Evolutionary conservation across 1,139 yeast genomes (phyloP).

Genomic region (Sugiyamaella xylanicola): DNA sequence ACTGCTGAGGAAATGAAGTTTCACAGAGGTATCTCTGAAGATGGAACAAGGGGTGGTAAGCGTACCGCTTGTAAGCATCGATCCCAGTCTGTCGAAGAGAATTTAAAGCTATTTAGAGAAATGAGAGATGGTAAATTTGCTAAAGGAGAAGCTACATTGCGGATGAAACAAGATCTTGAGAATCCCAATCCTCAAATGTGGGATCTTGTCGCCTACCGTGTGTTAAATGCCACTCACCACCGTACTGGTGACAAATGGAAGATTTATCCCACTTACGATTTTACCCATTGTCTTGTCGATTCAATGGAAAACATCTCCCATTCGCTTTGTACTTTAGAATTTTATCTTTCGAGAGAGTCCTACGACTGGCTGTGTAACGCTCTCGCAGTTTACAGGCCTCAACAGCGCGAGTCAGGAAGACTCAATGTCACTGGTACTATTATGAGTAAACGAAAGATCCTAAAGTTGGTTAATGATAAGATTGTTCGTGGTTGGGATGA

Average conservation of each 20-base stretch:
- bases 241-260: slow-evolving; percentile 97
- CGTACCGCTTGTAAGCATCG: slow-evolving; percentile 84
- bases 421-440: slow-evolving; percentile 93
- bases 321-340: slow-evolving; percentile 94
- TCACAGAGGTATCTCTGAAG: slow-evolving; percentile 86
- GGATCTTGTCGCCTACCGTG: slow-evolving; percentile 99
- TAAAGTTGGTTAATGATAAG: slow-evolving; percentile 79
- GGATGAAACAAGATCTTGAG: slow-evolving; percentile 94
- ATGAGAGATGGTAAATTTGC: slow-evolving; percentile 89
- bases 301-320: slow-evolving; percentile 94
- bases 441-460: slow-evolving; percentile 92
- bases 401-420: slow-evolving; percentile 98
- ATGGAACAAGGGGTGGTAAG: slow-evolving; percentile 92
- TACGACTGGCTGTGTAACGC: slow-evolving; percentile 99
- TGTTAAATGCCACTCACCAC: slow-evolving; percentile 87
- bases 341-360: slow-evolving; percentile 86
- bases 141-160: slow-evolving; percentile 89
- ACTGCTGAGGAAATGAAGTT: slow-evolving; percentile 88
- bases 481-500: slow-evolving; percentile 98
- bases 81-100: slow-evolving; percentile 64
- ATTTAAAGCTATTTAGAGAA: slow-evolving; percentile 75
- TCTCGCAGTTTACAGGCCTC: slow-evolving; percentile 93
- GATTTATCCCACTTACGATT: slow-evolving; percentile 97
- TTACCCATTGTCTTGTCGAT: slow-evolving; percentile 98
- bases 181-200: slow-evolving; percentile 99